Base-by-base conservation (phyloP, 1,139 yeast species). In the Arxiozyma heterogenica region DNA sequence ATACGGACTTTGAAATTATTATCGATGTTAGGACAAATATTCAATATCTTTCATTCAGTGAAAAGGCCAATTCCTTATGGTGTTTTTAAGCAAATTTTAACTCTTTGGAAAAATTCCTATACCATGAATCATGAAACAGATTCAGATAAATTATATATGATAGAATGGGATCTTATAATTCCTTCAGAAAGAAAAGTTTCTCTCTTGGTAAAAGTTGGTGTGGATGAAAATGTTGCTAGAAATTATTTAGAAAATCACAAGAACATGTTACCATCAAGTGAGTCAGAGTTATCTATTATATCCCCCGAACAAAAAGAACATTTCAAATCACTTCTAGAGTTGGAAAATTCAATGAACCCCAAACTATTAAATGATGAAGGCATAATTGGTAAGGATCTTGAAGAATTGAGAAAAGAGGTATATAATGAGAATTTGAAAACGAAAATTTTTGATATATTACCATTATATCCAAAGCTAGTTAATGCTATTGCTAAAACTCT, bases 401-500 rank as follows among this genome's bases (percentile, higher is more conserved):
- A 47, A 21, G 38, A 30, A 18, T 74, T 25, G 67, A 61, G 79
- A 54, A 55, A 66, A 44, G 64, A 67, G 4, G 63, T 61, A 41
- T 62, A 60, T 23, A 51, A 56, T 9, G 55, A 57, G 25, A 61
- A 68, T 6, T 68, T 81, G 46, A 66, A 77, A 47, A 77, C 75
- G 38, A 71, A 76, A 43, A 75, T 84, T 71, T 70, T 84, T 39
- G 67, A 72, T 30, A 66, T 84, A 12, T 73, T 80, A 6, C 78
- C 78, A 51, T 55, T 68, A 3, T 81, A 75, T 61, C 84, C 88
- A 1, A 76, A 77, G 49, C 66, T 78, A 11, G 77, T 78, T 5
- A 70, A 71, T 39, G 70, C 76, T 1, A 73, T 84, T 44, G 75
- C 86, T 1, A 79, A 76, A 43, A 71, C 83, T 52, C 67, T 83